Evolutionary conservation across 1,284 basidiomycete genomes (phyloP), one percentile per base, ranked within the genome.

Genomic region (Cystobasidium pallidum): DNA sequence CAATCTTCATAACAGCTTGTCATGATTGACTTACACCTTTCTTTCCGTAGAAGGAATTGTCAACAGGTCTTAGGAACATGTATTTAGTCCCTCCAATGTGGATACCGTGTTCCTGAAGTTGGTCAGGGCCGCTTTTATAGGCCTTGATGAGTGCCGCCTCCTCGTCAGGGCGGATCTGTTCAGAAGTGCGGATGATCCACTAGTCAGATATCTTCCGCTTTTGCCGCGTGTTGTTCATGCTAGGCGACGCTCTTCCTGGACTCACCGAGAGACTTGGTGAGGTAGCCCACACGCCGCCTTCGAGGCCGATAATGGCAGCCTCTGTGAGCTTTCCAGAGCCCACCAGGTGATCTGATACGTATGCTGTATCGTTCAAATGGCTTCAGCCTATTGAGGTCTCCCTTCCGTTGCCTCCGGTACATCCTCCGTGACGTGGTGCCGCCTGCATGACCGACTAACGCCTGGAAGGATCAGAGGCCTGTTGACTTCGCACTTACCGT

Each of bases 211-310:
- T 61, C 3, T 17, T 8, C 13, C 58, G 3, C 4, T 57, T 10
- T 7, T 45, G 19, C 52, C 17, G 34, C 17, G 11, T 26, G 34
- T 3, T n/a, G 13, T 47, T 1, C 43, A n/a, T 15, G 10, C 30
- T 15, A 3, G n/a, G n/a, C n/a, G n/a, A n/a, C n/a, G n/a, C n/a
- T n/a, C n/a, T n/a, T n/a, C n/a, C n/a, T 66, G 4, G 43, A 81
- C 89, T 81, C 80, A 95, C 92, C 36, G 80, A 85, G 82, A 89
- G 94, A n/a, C 88, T 90, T 10, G 85, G 15, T 17, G 88, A 87
- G 6, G 85, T 78, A 24, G 92, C 94, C 94, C 94, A 97, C 30
- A 94, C 85, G 74, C 94, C 93, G 62, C 93, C 92, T 78, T 87
- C 83, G 75, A 86, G 86, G 49, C 93, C 94, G 66, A 97, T 76